Evolutionary conservation across 1,284 basidiomycete genomes (phyloP), one percentile per base, ranked within the genome.

Genomic region (Limonomyces culmigenus): DNA sequence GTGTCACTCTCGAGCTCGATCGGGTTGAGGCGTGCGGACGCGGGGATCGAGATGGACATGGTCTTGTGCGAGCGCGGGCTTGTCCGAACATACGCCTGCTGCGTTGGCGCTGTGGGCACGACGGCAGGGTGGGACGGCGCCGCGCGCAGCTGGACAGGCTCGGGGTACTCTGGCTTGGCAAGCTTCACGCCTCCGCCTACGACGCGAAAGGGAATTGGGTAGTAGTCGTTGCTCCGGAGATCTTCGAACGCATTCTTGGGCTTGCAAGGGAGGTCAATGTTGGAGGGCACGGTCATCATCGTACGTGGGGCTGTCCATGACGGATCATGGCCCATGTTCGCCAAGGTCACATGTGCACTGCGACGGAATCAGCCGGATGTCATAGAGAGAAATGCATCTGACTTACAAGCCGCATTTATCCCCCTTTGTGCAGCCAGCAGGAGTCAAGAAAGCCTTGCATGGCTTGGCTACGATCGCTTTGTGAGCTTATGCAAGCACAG

Each of bases 391-490:
- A 3, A 17, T 15, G 21, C 31, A 29, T 6, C 25, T 17, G 19
- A 50, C 75, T 52, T 39, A 81, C 78, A 79, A 83, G 25, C 71
- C 78, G 47, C 78, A 83, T 15, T 55, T 56, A 38, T 62, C 60
- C 11, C 74, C 75, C 45, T 67, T 73, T 3, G 70, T 60, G 46
- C 76, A 80, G 14, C 51, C 53, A 4, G 61, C 62, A 19, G 58
- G 59, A 3, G 50, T 47, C 20, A 52, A 51, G 45, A 60, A 76
- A 50, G 69, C 78, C 46, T 63, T 69, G 50, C 76, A 80, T 11
- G 68, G 70, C 43, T 79, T 78, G 1, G 74, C 76, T 79, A 39
- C 29, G 29, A 39, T n/a, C n/a, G n/a, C 33, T 18, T 34, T 14
- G 17, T 36, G 15, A 10, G 34, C 40, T 19, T 42, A 36, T 13